Evolutionary conservation across 805 yeast genomes (phyloP).

Genomic region (Limtongozyma cylindracea): DNA sequence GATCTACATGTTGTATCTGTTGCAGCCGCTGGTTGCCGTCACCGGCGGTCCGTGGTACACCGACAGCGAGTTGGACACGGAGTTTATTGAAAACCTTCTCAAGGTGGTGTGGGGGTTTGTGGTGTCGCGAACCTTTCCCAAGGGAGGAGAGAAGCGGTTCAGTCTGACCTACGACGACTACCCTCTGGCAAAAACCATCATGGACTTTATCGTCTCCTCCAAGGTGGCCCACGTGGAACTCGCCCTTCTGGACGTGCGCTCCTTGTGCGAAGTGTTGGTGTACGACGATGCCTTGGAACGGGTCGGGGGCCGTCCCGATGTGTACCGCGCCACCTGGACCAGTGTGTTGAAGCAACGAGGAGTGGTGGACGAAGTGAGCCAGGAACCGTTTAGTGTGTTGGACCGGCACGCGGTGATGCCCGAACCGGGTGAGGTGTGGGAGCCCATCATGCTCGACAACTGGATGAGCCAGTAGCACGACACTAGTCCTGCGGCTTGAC

Average conservation of each 20-base stretch:
- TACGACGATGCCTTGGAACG: constrained; percentile 71
- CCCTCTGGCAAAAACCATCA: constrained; percentile 35
- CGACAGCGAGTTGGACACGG: constrained; percentile 83
- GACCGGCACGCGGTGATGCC: too few species aligned
- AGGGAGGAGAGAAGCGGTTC: too few species aligned
- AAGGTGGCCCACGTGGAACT: constrained; percentile 70
- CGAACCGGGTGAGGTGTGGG: too few species aligned
- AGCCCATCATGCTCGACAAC: too few species aligned
- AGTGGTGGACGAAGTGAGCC: too few species aligned
- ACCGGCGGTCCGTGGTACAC: constrained; percentile 99
- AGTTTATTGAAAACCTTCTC: constrained; percentile 65
- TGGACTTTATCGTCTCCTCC: constrained; percentile 43
- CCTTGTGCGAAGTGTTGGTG: constrained; percentile 69
- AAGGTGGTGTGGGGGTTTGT: constrained; percentile 77
- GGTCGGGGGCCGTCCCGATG: constrained; percentile 22
- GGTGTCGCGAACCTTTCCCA: constrained; percentile 54
- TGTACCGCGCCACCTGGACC: constrained; percentile 66
- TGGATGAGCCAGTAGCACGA: too few species aligned
- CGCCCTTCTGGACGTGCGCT: constrained; percentile 42
- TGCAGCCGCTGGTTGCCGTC: constrained; percentile 86
- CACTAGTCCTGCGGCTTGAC: too few species aligned
- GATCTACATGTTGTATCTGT: constrained; percentile 80
- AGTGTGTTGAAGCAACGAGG: constrained; percentile 51
- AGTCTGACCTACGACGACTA: constrained; percentile 36
- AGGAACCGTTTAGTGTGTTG: too few species aligned